These are phyloP conservation scores for Trametes polyzona DNA, from an alignment of 1,284 basidiomycete species.

Conservation along the genomic window DNA sequence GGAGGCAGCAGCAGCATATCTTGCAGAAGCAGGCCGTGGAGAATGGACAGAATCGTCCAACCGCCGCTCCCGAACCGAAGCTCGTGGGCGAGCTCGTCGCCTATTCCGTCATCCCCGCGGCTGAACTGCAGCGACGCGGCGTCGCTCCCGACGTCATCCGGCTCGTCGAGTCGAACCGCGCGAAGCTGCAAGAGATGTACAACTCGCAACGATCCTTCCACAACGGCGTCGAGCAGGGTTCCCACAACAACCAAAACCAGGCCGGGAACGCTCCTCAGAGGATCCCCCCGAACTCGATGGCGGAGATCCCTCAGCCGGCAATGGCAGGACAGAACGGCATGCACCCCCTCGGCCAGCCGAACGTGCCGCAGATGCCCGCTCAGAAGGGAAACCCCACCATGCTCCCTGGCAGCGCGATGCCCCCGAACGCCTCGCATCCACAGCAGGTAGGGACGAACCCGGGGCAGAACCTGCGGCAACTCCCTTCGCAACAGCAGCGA, in stretches of 20 bases:
- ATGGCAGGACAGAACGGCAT: constrained; percentile 10
- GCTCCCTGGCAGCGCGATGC: neutral
- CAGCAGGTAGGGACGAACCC: constrained; percentile 2
- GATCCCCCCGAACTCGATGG: constrained; percentile 13
- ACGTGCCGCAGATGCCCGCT: constrained; percentile 1
- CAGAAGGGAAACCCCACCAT: neutral
- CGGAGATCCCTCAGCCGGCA: neutral
- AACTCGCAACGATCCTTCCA: constrained; percentile 49
- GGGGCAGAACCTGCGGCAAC: neutral
- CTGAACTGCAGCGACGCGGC: constrained; percentile 56
- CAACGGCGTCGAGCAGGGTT: constrained; percentile 22
- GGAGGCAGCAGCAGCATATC: constrained; percentile 14
- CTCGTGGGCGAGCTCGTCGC: constrained; percentile 47
- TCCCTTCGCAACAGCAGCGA: no score
- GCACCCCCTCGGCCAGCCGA: constrained; percentile 3
- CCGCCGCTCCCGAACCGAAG: constrained; percentile 23
- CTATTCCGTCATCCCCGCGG: constrained; percentile 47
- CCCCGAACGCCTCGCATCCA: neutral
- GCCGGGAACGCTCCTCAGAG: constrained; percentile 3
- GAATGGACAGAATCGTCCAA: neutral
- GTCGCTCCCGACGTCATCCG: constrained; percentile 56
- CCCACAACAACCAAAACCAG: constrained; percentile 17
- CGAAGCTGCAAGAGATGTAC: constrained; percentile 44
- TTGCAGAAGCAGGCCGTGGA: constrained; percentile 11
- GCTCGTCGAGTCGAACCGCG: constrained; percentile 60